Evolutionary conservation across 1,139 yeast genomes (phyloP).

Genomic region (Kazachstania sp.): DNA sequence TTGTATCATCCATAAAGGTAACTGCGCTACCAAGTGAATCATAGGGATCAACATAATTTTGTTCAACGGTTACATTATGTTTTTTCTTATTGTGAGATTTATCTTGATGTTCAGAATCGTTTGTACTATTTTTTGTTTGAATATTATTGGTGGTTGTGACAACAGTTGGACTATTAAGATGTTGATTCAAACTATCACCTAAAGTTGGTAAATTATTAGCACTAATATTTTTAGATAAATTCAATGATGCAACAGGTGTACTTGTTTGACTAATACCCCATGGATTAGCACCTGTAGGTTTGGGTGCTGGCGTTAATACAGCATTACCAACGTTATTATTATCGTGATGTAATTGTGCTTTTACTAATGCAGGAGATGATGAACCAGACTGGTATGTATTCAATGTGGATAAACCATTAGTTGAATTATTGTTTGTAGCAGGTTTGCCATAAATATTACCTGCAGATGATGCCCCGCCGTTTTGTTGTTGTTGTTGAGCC

Average conservation of each 20-base stretch:
- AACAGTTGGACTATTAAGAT: conserved; percentile 7
- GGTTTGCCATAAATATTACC: conserved; percentile 3
- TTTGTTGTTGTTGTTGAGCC: too few species aligned
- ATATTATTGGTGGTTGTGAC: conserved; percentile 3
- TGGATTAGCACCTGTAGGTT: conserved; percentile 30
- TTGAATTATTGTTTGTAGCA: conserved; percentile 1
- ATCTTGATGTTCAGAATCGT: conserved; percentile 1
- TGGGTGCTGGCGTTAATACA: conserved; percentile 29
- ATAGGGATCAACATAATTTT: conserved; percentile 28
- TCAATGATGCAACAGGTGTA: conserved; percentile 25
- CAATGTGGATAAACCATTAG: conserved; percentile 9
- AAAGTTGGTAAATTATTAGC: conserved; percentile 65
- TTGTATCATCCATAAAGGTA: conserved; percentile 32
- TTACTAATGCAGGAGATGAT: conserved; percentile 26
- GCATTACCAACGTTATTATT: conserved; percentile 22
- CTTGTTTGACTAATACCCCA: conserved; percentile 30
- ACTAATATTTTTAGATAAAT: conserved; percentile 35
- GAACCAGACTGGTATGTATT: conserved; percentile 6
- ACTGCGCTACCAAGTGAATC: conserved; percentile 31
- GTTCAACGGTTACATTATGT: conserved; percentile 24
- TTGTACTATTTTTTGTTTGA: neutral
- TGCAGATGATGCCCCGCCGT: neutral
- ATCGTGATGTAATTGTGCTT: conserved; percentile 22
- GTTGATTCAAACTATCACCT: conserved; percentile 44
- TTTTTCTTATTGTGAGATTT: conserved; percentile 14